A percentile compares a stretch with the other conserved stretches of the same genome.
phyloP scores from a whole-genome alignment of 331 rosid genomes.

The Spiraea crenata region DNA sequence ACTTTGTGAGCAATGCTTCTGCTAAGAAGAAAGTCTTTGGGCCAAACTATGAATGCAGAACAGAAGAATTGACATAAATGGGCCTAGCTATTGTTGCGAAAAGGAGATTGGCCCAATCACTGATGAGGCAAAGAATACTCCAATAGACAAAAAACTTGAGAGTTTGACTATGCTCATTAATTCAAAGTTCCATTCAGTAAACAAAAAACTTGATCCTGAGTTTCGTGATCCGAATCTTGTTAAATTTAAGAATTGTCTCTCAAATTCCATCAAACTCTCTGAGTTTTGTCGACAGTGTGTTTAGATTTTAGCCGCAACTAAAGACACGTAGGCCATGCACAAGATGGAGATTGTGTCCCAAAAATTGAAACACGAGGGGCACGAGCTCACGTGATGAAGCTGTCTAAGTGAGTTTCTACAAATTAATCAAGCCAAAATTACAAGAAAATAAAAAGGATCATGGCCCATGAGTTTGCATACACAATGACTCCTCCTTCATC shows the following conservation, averaged over 20 bases:
- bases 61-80: no score
- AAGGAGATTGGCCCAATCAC: no score
- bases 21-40: no score
- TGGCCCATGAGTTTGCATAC: no score
- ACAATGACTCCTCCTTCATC: no score
- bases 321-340: slow-evolving; percentile 10
- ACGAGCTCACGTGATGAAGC: slow-evolving; percentile 14
- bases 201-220: neutral
- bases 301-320: neutral
- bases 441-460: no score
- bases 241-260: neutral
- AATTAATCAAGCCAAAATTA: neutral
- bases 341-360: slow-evolving; percentile 4
- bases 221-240: neutral
- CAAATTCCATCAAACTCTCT: neutral
- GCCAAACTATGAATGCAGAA: no score
- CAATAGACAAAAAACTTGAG: no score
- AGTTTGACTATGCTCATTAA: neutral
- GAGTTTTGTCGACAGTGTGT: neutral
- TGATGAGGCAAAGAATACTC: neutral
- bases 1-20: no score
- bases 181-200: neutral
- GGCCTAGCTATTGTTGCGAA: no score
- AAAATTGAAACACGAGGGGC: neutral
- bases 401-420: neutral